Evolutionary conservation across 2,329 filamentous ascomycete species (phyloP).

Genomic region (Fusarium sp.): DNA sequence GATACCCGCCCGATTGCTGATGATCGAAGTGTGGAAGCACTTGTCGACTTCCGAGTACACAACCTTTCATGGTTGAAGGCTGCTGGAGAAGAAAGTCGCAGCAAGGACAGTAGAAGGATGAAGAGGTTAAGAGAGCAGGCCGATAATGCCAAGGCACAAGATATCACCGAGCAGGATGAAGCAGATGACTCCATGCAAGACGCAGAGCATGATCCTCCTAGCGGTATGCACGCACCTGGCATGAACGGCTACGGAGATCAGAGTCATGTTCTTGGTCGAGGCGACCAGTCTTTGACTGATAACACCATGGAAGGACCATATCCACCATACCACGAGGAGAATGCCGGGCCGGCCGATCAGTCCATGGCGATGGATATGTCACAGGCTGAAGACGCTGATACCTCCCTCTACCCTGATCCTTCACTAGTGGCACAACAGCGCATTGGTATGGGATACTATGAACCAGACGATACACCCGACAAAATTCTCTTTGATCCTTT

Average conservation of each 20-base stretch:
- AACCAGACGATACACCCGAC: slow-evolving; percentile 66
- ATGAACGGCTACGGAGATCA: slow-evolving; percentile 46
- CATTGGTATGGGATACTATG: slow-evolving; percentile 70
- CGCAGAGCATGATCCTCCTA: slow-evolving; percentile 8
- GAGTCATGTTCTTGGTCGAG: slow-evolving; percentile 47
- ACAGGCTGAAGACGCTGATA: slow-evolving; percentile 46
- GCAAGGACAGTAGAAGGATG: slow-evolving; percentile 67
- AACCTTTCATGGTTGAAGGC: slow-evolving; percentile 85
- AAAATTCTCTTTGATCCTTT: slow-evolving; percentile 70
- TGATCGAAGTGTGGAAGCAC: slow-evolving; percentile 85
- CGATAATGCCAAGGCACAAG: slow-evolving; percentile 66
- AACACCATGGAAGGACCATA: slow-evolving; percentile 7
- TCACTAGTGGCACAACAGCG: slow-evolving; percentile 58
- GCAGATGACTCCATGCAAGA: slow-evolving; percentile 37
- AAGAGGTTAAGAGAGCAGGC: slow-evolving; percentile 66
- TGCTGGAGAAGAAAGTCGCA: slow-evolving; percentile 66
- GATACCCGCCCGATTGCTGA: slow-evolving; percentile 93
- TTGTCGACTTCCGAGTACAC: slow-evolving; percentile 90
- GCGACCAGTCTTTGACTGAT: slow-evolving; percentile 15
- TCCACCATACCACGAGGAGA: slow-evolving; percentile 19
- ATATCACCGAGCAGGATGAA: slow-evolving; percentile 49
- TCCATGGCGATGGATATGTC: slow-evolving; percentile 10
- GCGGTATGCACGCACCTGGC: slow-evolving; percentile 6
- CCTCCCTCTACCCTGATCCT: slow-evolving; percentile 60
- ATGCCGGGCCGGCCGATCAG: background rate